Evolutionary conservation across 805 yeast species (phyloP).

Genomic region (Kuraishia ogatae): DNA sequence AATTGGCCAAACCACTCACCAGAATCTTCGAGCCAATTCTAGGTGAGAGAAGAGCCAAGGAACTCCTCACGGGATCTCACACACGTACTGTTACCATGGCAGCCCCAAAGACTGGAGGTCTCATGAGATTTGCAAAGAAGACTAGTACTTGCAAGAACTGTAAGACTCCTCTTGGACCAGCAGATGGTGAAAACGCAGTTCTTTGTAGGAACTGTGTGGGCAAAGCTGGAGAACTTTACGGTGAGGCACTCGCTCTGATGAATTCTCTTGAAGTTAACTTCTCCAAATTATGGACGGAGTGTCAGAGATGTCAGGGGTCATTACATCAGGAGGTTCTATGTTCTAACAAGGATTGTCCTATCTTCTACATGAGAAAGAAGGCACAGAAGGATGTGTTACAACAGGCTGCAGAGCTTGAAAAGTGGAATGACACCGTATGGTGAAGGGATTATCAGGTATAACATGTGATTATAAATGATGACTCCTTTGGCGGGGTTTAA

Average conservation of each 20-base stretch:
- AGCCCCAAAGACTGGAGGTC: conserved; percentile 75
- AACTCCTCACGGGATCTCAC: conserved; percentile 75
- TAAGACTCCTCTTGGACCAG: conserved; percentile 61
- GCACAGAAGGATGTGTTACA: conserved; percentile 64
- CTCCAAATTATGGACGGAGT: conserved; percentile 92
- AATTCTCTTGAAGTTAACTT: conserved; percentile 75
- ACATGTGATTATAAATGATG: too few relatives aligned
- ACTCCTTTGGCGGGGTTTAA: too few relatives aligned
- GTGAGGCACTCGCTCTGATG: conserved; percentile 73
- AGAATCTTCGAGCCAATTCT: conserved; percentile 93
- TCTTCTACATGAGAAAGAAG: conserved; percentile 91
- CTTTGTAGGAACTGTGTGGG: conserved; percentile 72
- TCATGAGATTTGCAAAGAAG: conserved; percentile 83
- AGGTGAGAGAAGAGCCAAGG: conserved; percentile 77
- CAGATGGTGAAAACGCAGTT: conserved; percentile 47
- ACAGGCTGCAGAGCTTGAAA: conserved; percentile 48
- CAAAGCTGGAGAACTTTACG: conserved; percentile 69
- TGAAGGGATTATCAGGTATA: conserved; percentile 10
- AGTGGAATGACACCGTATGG: conserved; percentile 60
- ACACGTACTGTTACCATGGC: conserved; percentile 68
- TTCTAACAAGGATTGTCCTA: conserved; percentile 94
- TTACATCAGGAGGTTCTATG: conserved; percentile 94
- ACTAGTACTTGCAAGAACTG: conserved; percentile 87
- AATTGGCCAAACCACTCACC: conserved; percentile 81
- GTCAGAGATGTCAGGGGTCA: conserved; percentile 96